These are phyloP conservation scores for Penicillium canariense DNA, from an alignment of 495 filamentous ascomycete genomes.

Conservation along the genomic window DNA sequence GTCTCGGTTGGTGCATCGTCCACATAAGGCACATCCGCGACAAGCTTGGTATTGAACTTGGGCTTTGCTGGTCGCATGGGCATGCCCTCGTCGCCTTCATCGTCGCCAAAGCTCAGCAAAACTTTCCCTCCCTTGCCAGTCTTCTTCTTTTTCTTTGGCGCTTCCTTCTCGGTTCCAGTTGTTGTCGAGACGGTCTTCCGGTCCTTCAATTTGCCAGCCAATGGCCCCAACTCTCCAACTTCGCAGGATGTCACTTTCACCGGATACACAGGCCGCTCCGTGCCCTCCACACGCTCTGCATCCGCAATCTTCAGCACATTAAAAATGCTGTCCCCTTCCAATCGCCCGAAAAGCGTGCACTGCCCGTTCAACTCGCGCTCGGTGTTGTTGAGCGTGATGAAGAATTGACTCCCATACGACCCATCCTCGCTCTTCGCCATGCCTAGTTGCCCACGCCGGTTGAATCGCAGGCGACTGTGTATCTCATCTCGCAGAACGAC, in stretches of 20 bases:
- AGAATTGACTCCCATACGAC: conserved; percentile 93
- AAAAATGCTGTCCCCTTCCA: conserved; percentile 93
- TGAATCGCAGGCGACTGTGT: conserved; percentile 89
- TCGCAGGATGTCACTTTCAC: conserved; percentile 75
- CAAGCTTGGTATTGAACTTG: conserved; percentile 86
- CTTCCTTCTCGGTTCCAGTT: conserved; percentile 38
- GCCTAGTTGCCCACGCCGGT: conserved; percentile 82
- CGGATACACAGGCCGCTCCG: conserved; percentile 86
- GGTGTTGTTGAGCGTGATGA: conserved; percentile 79
- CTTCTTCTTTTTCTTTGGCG: conserved; percentile 72
- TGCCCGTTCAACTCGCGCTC: conserved; percentile 81
- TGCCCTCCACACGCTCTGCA: conserved; percentile 72
- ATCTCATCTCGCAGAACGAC: conserved; percentile 84
- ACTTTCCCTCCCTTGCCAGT: conserved; percentile 71
- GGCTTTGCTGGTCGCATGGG: conserved; percentile 70
- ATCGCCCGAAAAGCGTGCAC: conserved; percentile 91
- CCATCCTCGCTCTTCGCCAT: conserved; percentile 76
- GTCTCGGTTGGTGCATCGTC: conserved; percentile 12
- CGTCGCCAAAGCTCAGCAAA: conserved; percentile 85
- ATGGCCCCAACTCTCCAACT: conserved; percentile 74
- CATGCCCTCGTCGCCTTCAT: conserved; percentile 66
- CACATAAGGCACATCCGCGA: conserved; percentile 47
- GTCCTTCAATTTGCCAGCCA: conserved; percentile 83
- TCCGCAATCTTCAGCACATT: conserved; percentile 92
- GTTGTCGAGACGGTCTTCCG: conserved; percentile 45